phyloP scores from a whole-genome alignment of 768 basidiomycete species.

The Piloderma croceum region DNA sequence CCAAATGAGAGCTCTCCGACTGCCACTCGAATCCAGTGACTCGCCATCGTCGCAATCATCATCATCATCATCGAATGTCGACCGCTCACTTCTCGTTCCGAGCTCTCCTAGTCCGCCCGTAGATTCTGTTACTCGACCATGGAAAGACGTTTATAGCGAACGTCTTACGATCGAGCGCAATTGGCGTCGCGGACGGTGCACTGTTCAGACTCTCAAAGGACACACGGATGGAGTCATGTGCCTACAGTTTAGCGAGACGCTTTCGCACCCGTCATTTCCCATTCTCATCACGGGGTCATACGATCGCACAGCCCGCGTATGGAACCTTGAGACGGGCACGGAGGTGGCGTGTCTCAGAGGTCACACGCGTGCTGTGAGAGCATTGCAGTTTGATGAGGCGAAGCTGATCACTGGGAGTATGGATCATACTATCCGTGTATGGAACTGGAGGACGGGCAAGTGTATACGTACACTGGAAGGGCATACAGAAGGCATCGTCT shows the following conservation, averaged over 20 bases:
- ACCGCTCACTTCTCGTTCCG: slow-evolving; percentile 28
- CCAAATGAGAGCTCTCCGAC: not conserved
- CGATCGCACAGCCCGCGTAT: slow-evolving; percentile 89
- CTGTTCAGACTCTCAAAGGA: slow-evolving; percentile 78
- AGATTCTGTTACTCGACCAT: slow-evolving; percentile 69
- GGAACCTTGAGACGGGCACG: slow-evolving; percentile 91
- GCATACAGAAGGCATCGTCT: slow-evolving; percentile 88
- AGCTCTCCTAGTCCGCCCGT: slow-evolving; percentile 22
- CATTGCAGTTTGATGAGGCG: slow-evolving; percentile 91
- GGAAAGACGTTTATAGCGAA: slow-evolving; percentile 98
- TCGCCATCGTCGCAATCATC: slow-evolving; percentile 14
- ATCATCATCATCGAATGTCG: slow-evolving; percentile 3
- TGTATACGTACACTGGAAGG: slow-evolving; percentile 86
- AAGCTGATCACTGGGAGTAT: slow-evolving; percentile 95
- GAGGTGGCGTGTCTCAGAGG: slow-evolving; percentile 81
- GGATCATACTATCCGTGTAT: slow-evolving; percentile 93
- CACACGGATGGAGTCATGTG: slow-evolving; percentile 98
- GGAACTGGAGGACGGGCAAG: slow-evolving; percentile 90
- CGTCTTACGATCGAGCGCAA: slow-evolving; percentile 95
- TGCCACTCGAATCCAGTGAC: not conserved
- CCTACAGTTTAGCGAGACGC: slow-evolving; percentile 85
- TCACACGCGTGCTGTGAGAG: slow-evolving; percentile 86
- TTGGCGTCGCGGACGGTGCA: slow-evolving; percentile 91
- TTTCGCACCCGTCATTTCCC: slow-evolving; percentile 80
- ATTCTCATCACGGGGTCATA: slow-evolving; percentile 97